Conservation (phyloP, 208 protist genomes). For the Leishmania tropica region DNA sequence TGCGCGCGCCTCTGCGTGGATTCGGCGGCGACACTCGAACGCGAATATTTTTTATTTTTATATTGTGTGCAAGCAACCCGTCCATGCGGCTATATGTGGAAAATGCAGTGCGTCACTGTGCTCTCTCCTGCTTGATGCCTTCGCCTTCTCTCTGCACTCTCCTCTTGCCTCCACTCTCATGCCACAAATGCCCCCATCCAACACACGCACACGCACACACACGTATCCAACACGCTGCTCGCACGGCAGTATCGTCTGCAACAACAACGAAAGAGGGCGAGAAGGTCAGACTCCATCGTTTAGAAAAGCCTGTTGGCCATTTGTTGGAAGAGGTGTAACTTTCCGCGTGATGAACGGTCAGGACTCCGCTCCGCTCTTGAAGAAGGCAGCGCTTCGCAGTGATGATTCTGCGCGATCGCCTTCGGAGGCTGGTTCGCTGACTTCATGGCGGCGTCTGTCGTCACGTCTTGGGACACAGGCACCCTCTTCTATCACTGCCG, state of each 20-base stretch:
- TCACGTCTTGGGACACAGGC: neutral
- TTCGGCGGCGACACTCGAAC: neutral
- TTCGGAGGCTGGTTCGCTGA: neutral
- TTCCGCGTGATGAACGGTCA: neutral
- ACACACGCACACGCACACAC: neutral
- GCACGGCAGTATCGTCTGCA: neutral
- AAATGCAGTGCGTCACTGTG: neutral
- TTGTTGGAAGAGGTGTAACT: neutral
- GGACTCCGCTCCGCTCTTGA: neutral
- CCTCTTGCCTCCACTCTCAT: neutral
- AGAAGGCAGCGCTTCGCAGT: neutral
- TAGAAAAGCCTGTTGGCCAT: neutral
- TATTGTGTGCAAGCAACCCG: neutral
- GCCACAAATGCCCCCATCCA: neutral
- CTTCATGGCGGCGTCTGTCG: neutral
- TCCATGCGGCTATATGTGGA: neutral
- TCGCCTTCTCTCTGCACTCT: neutral
- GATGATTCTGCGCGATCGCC: neutral
- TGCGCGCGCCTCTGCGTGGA: neutral
- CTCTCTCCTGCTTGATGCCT: neutral
- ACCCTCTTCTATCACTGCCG: neutral
- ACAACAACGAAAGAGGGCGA: neutral
- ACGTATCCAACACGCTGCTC: neutral
- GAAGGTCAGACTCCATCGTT: neutral
- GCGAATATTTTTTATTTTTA: neutral